Evolutionary conservation across 768 basidiomycete genomes (phyloP).

Genomic region (Tulasnella sp.): DNA sequence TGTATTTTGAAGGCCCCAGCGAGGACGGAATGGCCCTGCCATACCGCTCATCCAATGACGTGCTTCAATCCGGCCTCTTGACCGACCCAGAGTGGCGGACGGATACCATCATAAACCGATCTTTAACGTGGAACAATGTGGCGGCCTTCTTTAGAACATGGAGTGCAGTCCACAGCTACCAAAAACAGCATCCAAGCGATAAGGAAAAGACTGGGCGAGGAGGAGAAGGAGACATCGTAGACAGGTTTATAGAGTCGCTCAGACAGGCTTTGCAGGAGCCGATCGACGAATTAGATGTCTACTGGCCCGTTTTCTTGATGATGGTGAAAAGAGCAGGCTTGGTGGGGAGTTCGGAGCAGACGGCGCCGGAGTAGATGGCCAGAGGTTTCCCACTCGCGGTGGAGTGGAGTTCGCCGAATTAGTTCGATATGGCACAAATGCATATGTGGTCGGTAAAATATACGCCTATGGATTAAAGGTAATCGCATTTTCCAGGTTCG

Average conservation of each 20-base stretch:
- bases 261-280: conserved; percentile 25
- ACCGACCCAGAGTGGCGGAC: background rate
- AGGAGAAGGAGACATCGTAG: conserved; percentile 31
- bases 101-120: conserved; percentile 50
- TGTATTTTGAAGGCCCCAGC: conserved; percentile 40
- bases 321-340: conserved; percentile 32
- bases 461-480: background rate
- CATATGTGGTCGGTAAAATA: background rate
- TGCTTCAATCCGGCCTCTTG: background rate
- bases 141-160: conserved; percentile 66
- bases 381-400: background rate
- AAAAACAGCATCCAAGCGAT: conserved; percentile 60
- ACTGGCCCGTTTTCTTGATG: conserved; percentile 36
- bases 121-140: conserved; percentile 61
- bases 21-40: conserved; percentile 11
- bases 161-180: conserved; percentile 64
- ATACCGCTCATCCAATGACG: background rate
- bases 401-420: background rate
- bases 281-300: conserved; percentile 32
- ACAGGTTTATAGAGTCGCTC: conserved; percentile 25
- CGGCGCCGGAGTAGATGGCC: background rate
- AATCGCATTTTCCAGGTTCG: background rate
- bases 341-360: background rate
- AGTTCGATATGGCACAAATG: background rate
- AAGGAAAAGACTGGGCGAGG: conserved; percentile 25